Conservation (phyloP, 257 asterid species). For the Asclepias syriaca region DNA sequence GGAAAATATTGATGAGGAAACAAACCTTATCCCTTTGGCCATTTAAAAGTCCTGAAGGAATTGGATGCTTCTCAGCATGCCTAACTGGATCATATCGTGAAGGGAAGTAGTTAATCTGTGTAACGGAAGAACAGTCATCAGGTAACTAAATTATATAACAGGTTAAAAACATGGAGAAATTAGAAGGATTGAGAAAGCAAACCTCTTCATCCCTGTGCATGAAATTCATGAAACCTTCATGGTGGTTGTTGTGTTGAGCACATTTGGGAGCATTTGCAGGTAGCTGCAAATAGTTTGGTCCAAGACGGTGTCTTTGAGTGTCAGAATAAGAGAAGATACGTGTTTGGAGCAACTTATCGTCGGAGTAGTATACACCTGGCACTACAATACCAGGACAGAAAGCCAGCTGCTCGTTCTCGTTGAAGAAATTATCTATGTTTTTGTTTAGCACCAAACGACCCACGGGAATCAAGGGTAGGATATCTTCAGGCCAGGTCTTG, state of each 20-base stretch:
- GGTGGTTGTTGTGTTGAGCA: slow-evolving; percentile 36
- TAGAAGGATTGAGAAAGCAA: slow-evolving; percentile 12
- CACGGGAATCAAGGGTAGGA: slow-evolving; percentile 37
- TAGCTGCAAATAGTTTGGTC: slow-evolving; percentile 37
- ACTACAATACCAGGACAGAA: slow-evolving; percentile 35
- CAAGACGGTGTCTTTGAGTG: slow-evolving; percentile 37
- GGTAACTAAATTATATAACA: neutral
- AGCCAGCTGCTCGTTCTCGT: slow-evolving; percentile 38
- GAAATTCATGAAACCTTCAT: slow-evolving; percentile 38
- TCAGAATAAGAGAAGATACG: slow-evolving; percentile 35
- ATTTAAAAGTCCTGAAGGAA: slow-evolving; percentile 23
- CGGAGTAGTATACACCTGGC: slow-evolving; percentile 30
- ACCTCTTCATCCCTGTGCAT: slow-evolving; percentile 41
- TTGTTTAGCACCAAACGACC: slow-evolving; percentile 35
- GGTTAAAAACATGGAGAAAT: neutral
- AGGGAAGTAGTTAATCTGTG: slow-evolving; percentile 37
- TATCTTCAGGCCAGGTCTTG: slow-evolving; percentile 38
- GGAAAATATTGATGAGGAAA: neutral
- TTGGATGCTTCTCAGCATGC: slow-evolving; percentile 33
- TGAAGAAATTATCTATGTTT: slow-evolving; percentile 34
- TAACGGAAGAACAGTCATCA: neutral
- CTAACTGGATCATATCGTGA: slow-evolving; percentile 34
- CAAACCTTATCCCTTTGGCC: slow-evolving; percentile 32
- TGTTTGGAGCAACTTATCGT: slow-evolving; percentile 34
- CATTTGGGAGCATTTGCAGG: slow-evolving; percentile 36